Evolutionary conservation across 179 eudicot genomes (phyloP), one percentile per base, ranked within the genome.

Genomic region (Patellifolia procumbens): DNA sequence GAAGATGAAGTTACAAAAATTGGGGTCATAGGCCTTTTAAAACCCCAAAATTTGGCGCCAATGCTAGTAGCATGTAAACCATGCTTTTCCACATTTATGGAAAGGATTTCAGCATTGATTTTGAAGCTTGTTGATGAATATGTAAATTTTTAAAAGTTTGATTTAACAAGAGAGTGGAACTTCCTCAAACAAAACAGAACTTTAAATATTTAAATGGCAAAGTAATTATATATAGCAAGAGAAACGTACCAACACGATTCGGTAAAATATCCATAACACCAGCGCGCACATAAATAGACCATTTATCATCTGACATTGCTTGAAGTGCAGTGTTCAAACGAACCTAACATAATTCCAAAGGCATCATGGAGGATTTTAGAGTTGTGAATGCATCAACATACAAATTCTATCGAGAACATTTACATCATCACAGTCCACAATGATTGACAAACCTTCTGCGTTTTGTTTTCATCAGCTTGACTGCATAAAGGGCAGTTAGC

Each of bases 211-310:
- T 29, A 53, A 70, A 60, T 51, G 20, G 43, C 49, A 64, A 61
- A 59, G 20, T 13, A 62, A 1, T 34, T 42, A 39, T 10, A 42
- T 48, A 58, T 15, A 42, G 22, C 55, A 71, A 68, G 75, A 73
- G 29, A 24, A 70, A 80, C 88, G 7, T 88, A 94, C 98, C 94
- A 68, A 90, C 96, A 45, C 99, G 95, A 76, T 89, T 93, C 74
- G 91, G 97, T 72, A 93, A 82, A 73, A 95, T 81, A 65, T 91
- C 97, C 78, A 95, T 80, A 62, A 95, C 80, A 73, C 99, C 99
- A 52, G 85, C 83, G 65, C 90, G 91, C 45, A 91, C 68, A 81
- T 83, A 88, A 68, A 77, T 83, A 51, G 89, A 63, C 99, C 99
- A 95, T 61, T 53, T 84, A 55, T 69, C 82, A 74, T 80, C 60